A percentile compares a stretch with the other conserved stretches of the same genome.
These are phyloP conservation scores for Coniochaeta sp. DNA, from an alignment of 2,329 filamentous ascomycete genomes.

Conservation along the genomic window DNA sequence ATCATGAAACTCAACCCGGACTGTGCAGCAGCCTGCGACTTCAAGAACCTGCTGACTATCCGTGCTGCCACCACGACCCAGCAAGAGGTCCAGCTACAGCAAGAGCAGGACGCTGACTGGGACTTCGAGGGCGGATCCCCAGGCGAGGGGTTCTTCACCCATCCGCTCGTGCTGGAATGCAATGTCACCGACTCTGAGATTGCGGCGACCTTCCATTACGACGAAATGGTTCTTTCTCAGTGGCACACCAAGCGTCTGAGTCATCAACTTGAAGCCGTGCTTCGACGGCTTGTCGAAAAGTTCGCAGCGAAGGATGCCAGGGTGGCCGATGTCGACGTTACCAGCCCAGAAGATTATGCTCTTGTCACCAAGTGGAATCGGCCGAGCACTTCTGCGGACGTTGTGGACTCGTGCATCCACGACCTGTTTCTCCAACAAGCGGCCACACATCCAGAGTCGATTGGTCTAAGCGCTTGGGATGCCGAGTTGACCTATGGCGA, in stretches of 20 bases:
- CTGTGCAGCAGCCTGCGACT: conserved; percentile 12
- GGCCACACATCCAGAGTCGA: neutral
- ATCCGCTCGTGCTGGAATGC: conserved; percentile 16
- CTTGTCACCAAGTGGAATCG: conserved; percentile 14
- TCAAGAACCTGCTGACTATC: conserved; percentile 15
- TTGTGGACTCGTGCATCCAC: conserved; percentile 3
- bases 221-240: conserved; percentile 12
- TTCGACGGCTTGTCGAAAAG: conserved; percentile 7
- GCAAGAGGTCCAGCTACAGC: neutral
- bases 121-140: conserved; percentile 13
- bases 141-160: conserved; percentile 15
- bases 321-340: conserved; percentile 11
- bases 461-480: conserved; percentile 17
- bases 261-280: conserved; percentile 12
- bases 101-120: conserved; percentile 9
- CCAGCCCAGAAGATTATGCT: conserved; percentile 12
- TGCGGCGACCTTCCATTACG: conserved; percentile 12
- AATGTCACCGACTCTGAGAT: conserved; percentile 8
- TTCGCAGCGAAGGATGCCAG: conserved; percentile 5
- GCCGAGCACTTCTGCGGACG: neutral
- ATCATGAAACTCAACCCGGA: conserved; percentile 13
- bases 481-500: conserved; percentile 16
- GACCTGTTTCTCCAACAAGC: conserved; percentile 2
- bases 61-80: conserved; percentile 5
- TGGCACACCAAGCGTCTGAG: conserved; percentile 14